phyloP scores from a whole-genome alignment of 306 rosid genomes.

The Cyamopsis tetragonoloba region DNA sequence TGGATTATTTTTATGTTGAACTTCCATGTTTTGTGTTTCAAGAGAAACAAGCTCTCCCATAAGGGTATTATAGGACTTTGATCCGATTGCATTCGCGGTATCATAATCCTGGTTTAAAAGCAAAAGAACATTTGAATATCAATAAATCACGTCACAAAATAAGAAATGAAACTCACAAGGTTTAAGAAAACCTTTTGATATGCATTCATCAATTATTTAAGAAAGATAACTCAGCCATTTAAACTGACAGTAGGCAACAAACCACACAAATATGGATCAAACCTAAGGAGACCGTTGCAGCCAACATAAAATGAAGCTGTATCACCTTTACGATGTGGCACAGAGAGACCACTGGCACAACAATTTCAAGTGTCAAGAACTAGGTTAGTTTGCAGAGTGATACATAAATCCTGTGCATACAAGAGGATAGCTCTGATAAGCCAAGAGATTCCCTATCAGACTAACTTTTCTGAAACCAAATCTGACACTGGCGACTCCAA shows the following conservation, averaged over 20 bases:
- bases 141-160: conserved; percentile 25
- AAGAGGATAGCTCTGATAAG: conserved; percentile 3
- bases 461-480: conserved; percentile 11
- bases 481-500: neutral
- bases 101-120: conserved; percentile 56
- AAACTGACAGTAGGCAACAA: conserved; percentile 3
- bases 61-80: conserved; percentile 85
- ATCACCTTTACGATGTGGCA: conserved; percentile 5
- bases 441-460: neutral
- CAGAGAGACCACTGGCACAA: neutral
- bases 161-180: neutral
- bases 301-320: conserved; percentile 3
- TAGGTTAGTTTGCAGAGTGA: neutral
- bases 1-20: conserved; percentile 33
- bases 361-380: conserved; percentile 17
- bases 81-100: conserved; percentile 74
- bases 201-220: conserved; percentile 8
- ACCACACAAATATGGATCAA: conserved; percentile 4
- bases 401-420: neutral
- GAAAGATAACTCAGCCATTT: conserved; percentile 2
- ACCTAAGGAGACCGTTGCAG: neutral
- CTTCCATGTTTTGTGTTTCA: conserved; percentile 61
- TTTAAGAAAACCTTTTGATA: conserved; percentile 11
- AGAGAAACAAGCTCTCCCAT: conserved; percentile 94
- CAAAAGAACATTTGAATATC: conserved; percentile 24